phyloP scores from a whole-genome alignment of 495 filamentous ascomycete species.

The Aspergillus hancockii region DNA sequence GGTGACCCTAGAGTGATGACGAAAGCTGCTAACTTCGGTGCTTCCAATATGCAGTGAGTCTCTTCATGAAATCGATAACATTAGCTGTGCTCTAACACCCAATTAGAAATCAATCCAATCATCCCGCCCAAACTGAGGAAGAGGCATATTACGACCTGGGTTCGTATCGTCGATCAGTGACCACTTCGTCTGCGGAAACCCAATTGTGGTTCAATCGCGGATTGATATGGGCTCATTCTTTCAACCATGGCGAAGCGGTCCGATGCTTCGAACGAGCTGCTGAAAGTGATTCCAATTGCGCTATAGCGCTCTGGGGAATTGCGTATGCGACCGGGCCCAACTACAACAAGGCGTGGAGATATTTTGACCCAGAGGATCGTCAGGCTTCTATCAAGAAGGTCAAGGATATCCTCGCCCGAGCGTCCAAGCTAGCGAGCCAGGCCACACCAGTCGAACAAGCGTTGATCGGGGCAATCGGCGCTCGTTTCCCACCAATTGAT shows the following conservation, averaged over 20 bases:
- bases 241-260: constrained; percentile 64
- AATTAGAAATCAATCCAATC: no score
- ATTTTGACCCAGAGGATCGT: constrained; percentile 56
- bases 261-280: constrained; percentile 61
- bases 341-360: constrained; percentile 69
- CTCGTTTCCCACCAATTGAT: constrained; percentile 47
- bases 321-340: constrained; percentile 65
- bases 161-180: constrained; percentile 47
- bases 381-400: constrained; percentile 38
- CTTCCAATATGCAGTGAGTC: no score
- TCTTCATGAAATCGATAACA: no score
- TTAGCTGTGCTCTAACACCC: no score
- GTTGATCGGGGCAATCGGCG: constrained; percentile 53
- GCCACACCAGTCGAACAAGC: constrained; percentile 47
- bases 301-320: constrained; percentile 66
- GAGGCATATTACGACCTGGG: constrained; percentile 59
- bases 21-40: no score
- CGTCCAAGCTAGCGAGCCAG: constrained; percentile 27
- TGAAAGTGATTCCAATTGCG: constrained; percentile 49
- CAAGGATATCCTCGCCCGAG: constrained; percentile 37
- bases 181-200: constrained; percentile 42
- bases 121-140: neutral
- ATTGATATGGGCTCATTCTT: constrained; percentile 62
- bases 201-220: constrained; percentile 64
- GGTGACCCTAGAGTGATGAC: no score